A percentile compares a stretch with the other conserved stretches of the same genome.
These are phyloP conservation scores for Coemansia sp. DNA, from an alignment of 192 early-diverging fungal species.

Conservation along the genomic window DNA sequence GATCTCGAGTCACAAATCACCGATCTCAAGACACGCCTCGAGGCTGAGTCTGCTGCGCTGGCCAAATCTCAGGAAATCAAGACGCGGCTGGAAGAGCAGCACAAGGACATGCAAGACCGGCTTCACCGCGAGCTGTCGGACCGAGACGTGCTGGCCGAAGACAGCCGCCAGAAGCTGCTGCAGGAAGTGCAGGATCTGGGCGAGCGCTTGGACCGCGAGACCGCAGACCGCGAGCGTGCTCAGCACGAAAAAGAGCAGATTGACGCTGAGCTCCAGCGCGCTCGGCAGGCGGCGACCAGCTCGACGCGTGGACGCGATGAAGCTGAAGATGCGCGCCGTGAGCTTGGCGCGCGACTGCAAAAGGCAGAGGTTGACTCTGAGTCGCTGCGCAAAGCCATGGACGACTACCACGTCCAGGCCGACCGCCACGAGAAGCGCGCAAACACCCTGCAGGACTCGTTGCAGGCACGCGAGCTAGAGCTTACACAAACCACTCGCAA, in stretches of 20 bases:
- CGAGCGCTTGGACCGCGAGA: slow-evolving; percentile 58
- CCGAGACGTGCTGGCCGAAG: slow-evolving; percentile 75
- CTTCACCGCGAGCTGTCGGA: slow-evolving; percentile 61
- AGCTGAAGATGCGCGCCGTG: slow-evolving; percentile 64
- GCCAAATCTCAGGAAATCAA: slow-evolving; percentile 68
- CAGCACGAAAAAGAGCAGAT: slow-evolving; percentile 62
- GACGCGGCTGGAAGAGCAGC: slow-evolving; percentile 64
- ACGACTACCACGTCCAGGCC: slow-evolving; percentile 69
- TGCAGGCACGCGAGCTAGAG: slow-evolving; percentile 63
- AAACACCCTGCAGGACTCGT: slow-evolving; percentile 60
- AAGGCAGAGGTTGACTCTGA: slow-evolving; percentile 66
- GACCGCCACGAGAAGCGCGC: slow-evolving; percentile 71
- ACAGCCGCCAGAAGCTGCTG: slow-evolving; percentile 65
- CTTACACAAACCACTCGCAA: slow-evolving; percentile 61
- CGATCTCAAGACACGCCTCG: slow-evolving; percentile 64
- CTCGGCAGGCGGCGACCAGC: slow-evolving; percentile 57
- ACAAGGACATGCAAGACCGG: slow-evolving; percentile 66
- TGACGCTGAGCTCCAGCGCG: slow-evolving; percentile 65
- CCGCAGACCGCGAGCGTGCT: slow-evolving; percentile 58
- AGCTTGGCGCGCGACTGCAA: slow-evolving; percentile 56
- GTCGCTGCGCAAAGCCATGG: slow-evolving; percentile 43
- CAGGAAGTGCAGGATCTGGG: slow-evolving; percentile 61
- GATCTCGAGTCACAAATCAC: slow-evolving; percentile 62
- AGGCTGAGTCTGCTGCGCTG: slow-evolving; percentile 61
- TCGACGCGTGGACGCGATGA: slow-evolving; percentile 66